A percentile compares a stretch with the other conserved stretches of the same genome.
phyloP scores from a whole-genome alignment of 2,329 filamentous ascomycete species.

The Periglandula ipomoeae region DNA sequence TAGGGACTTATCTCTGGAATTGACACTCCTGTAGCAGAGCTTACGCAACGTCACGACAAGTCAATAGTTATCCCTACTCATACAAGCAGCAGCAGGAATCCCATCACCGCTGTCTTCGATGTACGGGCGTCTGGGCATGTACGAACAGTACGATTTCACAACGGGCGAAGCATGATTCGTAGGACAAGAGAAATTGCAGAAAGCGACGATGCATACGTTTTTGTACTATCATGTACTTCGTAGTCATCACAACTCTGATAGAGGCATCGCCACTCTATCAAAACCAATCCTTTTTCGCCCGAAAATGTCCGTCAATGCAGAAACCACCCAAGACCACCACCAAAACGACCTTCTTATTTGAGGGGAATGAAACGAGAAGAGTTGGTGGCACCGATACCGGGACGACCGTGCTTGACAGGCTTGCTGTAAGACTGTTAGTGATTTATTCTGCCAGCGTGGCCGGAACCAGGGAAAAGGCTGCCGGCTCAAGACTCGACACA shows the following conservation, averaged over 20 bases:
- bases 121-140: background rate
- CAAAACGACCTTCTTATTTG: conserved; percentile 69
- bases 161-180: background rate
- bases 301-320: conserved; percentile 48
- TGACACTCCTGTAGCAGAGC: too few relatives aligned
- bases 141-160: background rate
- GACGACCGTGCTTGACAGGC: conserved; percentile 99
- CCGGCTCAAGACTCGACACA: too few relatives aligned
- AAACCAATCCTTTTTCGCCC: conserved; percentile 50
- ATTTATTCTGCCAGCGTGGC: background rate
- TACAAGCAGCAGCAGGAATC: too few relatives aligned
- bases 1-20: too few relatives aligned
- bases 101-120: background rate
- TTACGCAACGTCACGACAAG: too few relatives aligned
- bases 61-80: too few relatives aligned
- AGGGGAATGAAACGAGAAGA: conserved; percentile 99
- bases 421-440: conserved; percentile 61
- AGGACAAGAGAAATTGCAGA: conserved; percentile 8
- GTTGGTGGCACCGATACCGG: conserved; percentile 99
- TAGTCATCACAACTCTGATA: conserved; percentile 36
- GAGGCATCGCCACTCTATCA: conserved; percentile 37
- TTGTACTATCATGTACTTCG: conserved; percentile 36
- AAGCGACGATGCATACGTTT: conserved; percentile 29
- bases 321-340: conserved; percentile 37
- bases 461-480: background rate